Conservation (phyloP, 768 basidiomycete genomes). For the Hygrophorus russula region DNA sequence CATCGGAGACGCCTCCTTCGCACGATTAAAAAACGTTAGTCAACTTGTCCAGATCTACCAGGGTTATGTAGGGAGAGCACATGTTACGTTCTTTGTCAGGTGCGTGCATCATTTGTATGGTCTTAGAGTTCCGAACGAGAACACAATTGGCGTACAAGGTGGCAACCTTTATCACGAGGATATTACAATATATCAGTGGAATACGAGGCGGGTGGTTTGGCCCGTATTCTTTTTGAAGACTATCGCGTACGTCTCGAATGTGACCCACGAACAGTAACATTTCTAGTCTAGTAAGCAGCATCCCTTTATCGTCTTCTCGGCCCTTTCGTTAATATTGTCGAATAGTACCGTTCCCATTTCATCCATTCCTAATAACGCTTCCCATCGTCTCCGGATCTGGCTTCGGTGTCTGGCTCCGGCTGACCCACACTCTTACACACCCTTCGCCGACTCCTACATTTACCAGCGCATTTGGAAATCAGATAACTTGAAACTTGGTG, state of each 20-base stretch:
- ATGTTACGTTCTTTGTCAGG: conserved; percentile 46
- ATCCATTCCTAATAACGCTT: conserved; percentile 43
- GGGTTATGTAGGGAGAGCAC: conserved; percentile 42
- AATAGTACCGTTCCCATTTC: conserved; percentile 32
- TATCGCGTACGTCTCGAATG: conserved; percentile 40
- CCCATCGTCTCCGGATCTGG: conserved; percentile 58
- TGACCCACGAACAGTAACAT: conserved; percentile 40
- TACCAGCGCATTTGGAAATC: conserved; percentile 60
- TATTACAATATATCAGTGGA: conserved; percentile 48
- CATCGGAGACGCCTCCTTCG: conserved; percentile 46
- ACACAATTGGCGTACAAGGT: conserved; percentile 23
- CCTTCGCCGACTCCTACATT: conserved; percentile 37
- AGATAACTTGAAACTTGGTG: conserved; percentile 52
- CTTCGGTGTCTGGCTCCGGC: conserved; percentile 31
- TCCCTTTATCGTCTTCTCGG: too few species aligned
- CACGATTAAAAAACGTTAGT: conserved; percentile 31
- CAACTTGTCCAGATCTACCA: conserved; percentile 42
- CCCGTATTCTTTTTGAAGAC: conserved; percentile 41
- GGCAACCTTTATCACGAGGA: conserved; percentile 26
- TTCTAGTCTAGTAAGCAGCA: conserved; percentile 46
- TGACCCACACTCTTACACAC: conserved; percentile 20
- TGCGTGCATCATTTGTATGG: conserved; percentile 13
- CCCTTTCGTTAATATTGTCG: conserved; percentile 4
- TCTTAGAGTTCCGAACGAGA: neutral
- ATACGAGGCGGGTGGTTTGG: conserved; percentile 56